Percentiles rank a stretch among this genome's conserved stretches.
Evolutionary conservation across 176 grass and related monocot genomes (phyloP).

Genomic region (Hyparrhenia diplandra): DNA sequence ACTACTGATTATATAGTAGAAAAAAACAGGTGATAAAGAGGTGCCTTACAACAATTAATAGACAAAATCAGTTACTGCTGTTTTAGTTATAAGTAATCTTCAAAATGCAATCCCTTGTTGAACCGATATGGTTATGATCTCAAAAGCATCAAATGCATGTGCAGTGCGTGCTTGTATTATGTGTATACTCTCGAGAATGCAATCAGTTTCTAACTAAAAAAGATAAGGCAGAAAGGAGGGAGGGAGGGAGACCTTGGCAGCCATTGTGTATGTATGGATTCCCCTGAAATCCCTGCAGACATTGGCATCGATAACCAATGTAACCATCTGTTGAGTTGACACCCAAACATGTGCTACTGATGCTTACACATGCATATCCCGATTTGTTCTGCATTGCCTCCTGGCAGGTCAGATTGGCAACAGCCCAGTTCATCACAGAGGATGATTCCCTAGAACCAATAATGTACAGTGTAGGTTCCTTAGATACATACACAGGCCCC

Average conservation of each 20-base stretch:
- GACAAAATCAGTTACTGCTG: background rate
- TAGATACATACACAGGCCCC: background rate
- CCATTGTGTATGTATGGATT: background rate
- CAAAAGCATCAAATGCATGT: background rate
- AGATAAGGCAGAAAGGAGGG: background rate
- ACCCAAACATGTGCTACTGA: background rate
- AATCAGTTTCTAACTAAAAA: background rate
- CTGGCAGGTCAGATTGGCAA: background rate
- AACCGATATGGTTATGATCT: background rate
- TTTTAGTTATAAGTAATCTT: background rate
- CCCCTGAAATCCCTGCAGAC: background rate
- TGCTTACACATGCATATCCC: background rate
- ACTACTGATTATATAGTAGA: background rate
- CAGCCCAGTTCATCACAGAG: background rate
- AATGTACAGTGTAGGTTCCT: background rate
- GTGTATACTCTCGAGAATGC: background rate
- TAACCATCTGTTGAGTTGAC: background rate
- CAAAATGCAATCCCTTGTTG: background rate
- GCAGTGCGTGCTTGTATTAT: background rate
- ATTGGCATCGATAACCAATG: conserved; percentile 1
- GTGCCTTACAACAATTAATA: background rate
- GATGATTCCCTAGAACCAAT: background rate
- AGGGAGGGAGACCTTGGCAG: background rate
- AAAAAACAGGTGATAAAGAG: background rate
- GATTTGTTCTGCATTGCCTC: background rate